These are phyloP conservation scores for Aristolochia fimbriata DNA, from an alignment of 164 flowering plant species.

Conservation along the genomic window DNA sequence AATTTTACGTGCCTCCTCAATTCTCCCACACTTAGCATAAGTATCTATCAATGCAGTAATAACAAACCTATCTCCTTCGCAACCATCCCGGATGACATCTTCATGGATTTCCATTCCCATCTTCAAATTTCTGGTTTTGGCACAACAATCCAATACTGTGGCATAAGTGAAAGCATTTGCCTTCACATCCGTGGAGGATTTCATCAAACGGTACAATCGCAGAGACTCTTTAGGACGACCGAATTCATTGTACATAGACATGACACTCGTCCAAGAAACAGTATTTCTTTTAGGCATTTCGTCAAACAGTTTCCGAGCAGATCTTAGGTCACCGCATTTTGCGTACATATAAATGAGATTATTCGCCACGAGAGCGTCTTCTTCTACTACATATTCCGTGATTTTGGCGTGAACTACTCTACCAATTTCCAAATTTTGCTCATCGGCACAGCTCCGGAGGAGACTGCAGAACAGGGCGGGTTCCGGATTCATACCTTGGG, in stretches of 20 bases:
- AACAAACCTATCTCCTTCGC: slow-evolving; percentile 9
- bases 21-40: slow-evolving; percentile 19
- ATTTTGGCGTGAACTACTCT: slow-evolving; percentile 16
- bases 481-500: slow-evolving; percentile 18
- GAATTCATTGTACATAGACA: slow-evolving; percentile 29
- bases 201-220: slow-evolving; percentile 8
- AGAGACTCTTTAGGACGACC: slow-evolving; percentile 25
- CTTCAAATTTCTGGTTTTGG: slow-evolving; percentile 7
- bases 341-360: slow-evolving; percentile 34
- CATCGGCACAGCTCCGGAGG: slow-evolving; percentile 21
- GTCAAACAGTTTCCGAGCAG: slow-evolving; percentile 24
- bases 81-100: slow-evolving; percentile 5
- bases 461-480: slow-evolving; percentile 19
- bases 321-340: slow-evolving; percentile 26
- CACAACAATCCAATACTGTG: slow-evolving; percentile 9
- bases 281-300: slow-evolving; percentile 25
- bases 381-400: slow-evolving; percentile 10
- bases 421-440: slow-evolving; percentile 12
- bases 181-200: slow-evolving; percentile 1
- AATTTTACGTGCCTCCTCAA: slow-evolving; percentile 15
- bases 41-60: slow-evolving; percentile 20
- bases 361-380: slow-evolving; percentile 15
- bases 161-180: slow-evolving; percentile 15
- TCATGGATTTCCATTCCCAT: slow-evolving; percentile 13
- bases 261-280: slow-evolving; percentile 51